Evolutionary conservation across 2,329 filamentous ascomycete genomes (phyloP).

Genomic region (Arthroderma uncinatum): DNA sequence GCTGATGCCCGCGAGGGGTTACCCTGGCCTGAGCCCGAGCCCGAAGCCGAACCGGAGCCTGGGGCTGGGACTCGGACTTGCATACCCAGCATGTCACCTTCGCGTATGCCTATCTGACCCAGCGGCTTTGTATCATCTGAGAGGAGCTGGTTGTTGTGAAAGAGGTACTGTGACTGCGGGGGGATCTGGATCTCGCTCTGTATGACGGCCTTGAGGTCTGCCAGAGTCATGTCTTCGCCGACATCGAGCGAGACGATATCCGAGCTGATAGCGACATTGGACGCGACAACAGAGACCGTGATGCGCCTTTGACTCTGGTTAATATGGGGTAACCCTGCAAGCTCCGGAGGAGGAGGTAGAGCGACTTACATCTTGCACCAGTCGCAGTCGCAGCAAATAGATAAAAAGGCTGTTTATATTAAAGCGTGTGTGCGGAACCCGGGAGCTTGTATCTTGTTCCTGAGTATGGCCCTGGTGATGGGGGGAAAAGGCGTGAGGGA

Average conservation of each 20-base stretch:
- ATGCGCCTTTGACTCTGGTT: constrained; percentile 55
- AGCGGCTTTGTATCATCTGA: constrained; percentile 69
- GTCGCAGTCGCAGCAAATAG: neutral
- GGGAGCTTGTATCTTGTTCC: neutral
- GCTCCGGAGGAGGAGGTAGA: neutral
- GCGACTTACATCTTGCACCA: neutral
- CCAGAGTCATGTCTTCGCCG: constrained; percentile 68
- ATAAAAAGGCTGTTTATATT: neutral
- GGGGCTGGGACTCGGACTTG: constrained; percentile 47
- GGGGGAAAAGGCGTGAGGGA: neutral
- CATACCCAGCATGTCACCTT: constrained; percentile 87
- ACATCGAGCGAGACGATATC: constrained; percentile 75
- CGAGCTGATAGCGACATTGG: constrained; percentile 54
- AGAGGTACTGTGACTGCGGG: constrained; percentile 65
- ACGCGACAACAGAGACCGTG: constrained; percentile 72
- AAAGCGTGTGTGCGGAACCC: neutral
- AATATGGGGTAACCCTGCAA: neutral
- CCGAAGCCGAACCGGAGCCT: constrained; percentile 18
- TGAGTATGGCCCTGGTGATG: neutral
- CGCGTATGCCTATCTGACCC: constrained; percentile 64
- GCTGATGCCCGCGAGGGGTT: neutral
- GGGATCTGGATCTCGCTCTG: constrained; percentile 70
- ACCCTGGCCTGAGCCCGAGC: constrained; percentile 8
- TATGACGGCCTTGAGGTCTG: constrained; percentile 77
- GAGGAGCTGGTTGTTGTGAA: constrained; percentile 78